Evolutionary conservation across 2,329 filamentous ascomycete species (phyloP).

Genomic region (Exophiala sideris): DNA sequence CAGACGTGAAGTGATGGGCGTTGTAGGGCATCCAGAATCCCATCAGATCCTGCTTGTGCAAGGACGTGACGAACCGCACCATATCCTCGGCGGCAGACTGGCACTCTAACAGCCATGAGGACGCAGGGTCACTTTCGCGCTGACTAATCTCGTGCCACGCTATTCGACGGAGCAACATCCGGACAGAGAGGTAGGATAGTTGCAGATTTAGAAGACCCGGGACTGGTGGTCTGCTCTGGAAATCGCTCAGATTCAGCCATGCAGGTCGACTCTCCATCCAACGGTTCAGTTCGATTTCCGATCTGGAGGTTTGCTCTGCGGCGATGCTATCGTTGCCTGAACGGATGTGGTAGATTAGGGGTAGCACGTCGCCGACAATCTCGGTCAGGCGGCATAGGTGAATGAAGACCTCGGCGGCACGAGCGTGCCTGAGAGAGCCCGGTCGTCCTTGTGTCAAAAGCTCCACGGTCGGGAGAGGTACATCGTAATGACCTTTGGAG

Average conservation of each 20-base stretch:
- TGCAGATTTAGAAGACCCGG: constrained; percentile 45
- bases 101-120: constrained; percentile 27
- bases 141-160: constrained; percentile 42
- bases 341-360: constrained; percentile 46
- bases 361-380: constrained; percentile 45
- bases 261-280: constrained; percentile 46
- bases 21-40: constrained; percentile 29
- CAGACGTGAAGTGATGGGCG: constrained; percentile 28
- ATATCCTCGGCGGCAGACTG: constrained; percentile 22
- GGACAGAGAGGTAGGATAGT: constrained; percentile 43
- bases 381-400: constrained; percentile 51
- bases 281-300: constrained; percentile 44
- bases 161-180: constrained; percentile 47
- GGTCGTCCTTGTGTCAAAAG: constrained; percentile 37
- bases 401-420: constrained; percentile 51
- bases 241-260: constrained; percentile 39
- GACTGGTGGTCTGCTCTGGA: constrained; percentile 34
- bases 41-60: constrained; percentile 21
- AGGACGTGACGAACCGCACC: constrained; percentile 42
- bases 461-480: constrained; percentile 50
- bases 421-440: constrained; percentile 40
- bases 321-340: constrained; percentile 42
- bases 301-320: constrained; percentile 44
- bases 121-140: constrained; percentile 21
- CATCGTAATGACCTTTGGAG: constrained; percentile 53